Conservation (phyloP, 768 basidiomycete species). For the Auriscalpium vulgare region DNA sequence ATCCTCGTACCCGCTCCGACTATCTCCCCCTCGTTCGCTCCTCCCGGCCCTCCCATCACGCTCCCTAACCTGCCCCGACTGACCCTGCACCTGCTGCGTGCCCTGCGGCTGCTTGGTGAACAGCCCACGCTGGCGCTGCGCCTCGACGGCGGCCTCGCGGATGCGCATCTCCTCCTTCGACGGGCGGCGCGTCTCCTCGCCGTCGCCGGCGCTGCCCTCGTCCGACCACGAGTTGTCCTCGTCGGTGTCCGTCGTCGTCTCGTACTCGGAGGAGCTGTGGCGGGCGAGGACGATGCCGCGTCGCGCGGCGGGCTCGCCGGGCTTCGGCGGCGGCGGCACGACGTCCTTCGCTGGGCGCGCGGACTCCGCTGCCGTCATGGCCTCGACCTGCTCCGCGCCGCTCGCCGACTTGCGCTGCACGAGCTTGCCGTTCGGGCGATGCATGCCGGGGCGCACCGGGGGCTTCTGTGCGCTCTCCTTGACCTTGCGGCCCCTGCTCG, state of each 20-base stretch:
- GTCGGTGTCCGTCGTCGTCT: slow-evolving; percentile 43
- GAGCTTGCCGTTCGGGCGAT: neutral
- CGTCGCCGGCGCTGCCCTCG: slow-evolving; percentile 36
- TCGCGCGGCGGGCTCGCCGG: neutral
- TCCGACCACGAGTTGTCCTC: slow-evolving; percentile 57
- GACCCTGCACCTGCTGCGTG: too few relatives aligned
- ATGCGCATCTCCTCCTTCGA: slow-evolving; percentile 22
- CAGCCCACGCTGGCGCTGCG: slow-evolving; percentile 58
- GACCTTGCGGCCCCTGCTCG: slow-evolving; percentile 14
- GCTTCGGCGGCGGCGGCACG: too few relatives aligned
- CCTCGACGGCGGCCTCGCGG: slow-evolving; percentile 53
- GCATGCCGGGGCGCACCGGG: slow-evolving; percentile 6
- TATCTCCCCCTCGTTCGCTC: too few relatives aligned
- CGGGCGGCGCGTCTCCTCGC: slow-evolving; percentile 11
- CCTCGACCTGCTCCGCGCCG: slow-evolving; percentile 13
- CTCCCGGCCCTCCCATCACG: too few relatives aligned
- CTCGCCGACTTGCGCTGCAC: slow-evolving; percentile 14
- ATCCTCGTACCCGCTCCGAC: too few relatives aligned
- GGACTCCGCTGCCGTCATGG: too few relatives aligned
- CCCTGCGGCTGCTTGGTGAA: slow-evolving; percentile 68
- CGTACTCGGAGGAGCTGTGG: slow-evolving; percentile 39
- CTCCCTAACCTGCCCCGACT: too few relatives aligned
- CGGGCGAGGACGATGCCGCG: slow-evolving; percentile 37
- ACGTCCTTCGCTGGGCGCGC: too few relatives aligned
- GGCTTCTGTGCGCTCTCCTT: slow-evolving; percentile 8